Percentiles rank a stretch among this genome's conserved stretches.
These are phyloP conservation scores for Carallia pectinifolia DNA, from an alignment of 345 rosid genomes.

Conservation along the genomic window DNA sequence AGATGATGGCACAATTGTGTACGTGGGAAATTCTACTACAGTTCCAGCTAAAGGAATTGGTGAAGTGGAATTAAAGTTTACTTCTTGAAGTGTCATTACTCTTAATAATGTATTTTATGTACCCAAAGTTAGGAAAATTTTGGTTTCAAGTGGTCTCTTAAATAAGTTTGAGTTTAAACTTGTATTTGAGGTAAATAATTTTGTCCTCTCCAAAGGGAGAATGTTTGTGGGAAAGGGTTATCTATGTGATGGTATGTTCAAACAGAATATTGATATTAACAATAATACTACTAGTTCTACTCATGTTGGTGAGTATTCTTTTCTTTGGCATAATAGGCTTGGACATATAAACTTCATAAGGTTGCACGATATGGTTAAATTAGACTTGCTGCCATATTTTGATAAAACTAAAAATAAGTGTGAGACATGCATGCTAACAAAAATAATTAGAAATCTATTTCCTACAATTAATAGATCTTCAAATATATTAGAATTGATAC, in stretches of 20 bases:
- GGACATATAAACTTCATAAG: background rate
- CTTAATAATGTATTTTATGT: background rate
- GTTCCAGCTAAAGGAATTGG: background rate
- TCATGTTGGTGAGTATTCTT: too few relatives aligned
- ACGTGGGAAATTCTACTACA: background rate
- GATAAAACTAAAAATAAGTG: background rate
- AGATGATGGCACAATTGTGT: background rate
- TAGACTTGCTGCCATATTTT: too few relatives aligned
- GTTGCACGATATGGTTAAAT: background rate
- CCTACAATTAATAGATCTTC: background rate
- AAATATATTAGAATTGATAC: too few relatives aligned
- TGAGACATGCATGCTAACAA: background rate
- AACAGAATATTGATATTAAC: too few relatives aligned
- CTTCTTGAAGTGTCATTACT: background rate
- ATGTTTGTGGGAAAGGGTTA: too few relatives aligned
- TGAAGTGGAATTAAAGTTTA: background rate
- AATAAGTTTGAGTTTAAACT: background rate
- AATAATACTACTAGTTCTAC: too few relatives aligned
- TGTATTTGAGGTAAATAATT: too few relatives aligned
- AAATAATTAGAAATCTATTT: background rate
- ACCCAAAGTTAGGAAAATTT: background rate
- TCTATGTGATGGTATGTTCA: too few relatives aligned
- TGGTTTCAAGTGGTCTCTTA: background rate
- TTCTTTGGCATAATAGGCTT: background rate
- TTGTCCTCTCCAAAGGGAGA: too few relatives aligned